These are phyloP conservation scores for Phalaenopsis aphrodite DNA, from an alignment of 106 monocot species.

Conservation along the genomic window DNA sequence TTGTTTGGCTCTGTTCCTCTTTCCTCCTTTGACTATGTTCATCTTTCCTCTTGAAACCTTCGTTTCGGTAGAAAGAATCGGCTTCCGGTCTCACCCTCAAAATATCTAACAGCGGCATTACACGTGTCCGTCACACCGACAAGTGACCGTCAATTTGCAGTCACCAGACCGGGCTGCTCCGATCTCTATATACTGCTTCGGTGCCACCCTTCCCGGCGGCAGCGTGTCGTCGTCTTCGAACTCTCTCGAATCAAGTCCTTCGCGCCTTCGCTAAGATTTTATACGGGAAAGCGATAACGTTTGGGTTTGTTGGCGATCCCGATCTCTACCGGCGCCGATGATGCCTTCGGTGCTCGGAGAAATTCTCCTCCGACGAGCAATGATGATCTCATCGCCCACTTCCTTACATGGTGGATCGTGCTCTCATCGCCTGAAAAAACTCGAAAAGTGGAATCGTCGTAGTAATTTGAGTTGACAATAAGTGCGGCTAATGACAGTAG, in stretches of 20 bases:
- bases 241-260: background rate
- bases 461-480: slow-evolving; percentile 23
- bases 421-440: slow-evolving; percentile 47
- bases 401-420: slow-evolving; percentile 24
- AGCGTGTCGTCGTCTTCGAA: background rate
- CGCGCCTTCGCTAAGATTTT: background rate
- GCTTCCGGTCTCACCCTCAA: too few relatives aligned
- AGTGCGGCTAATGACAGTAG: background rate
- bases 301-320: slow-evolving; percentile 7
- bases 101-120: background rate
- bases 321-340: slow-evolving; percentile 14
- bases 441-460: slow-evolving; percentile 44
- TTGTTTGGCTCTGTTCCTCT: too few relatives aligned
- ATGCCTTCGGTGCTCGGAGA: slow-evolving; percentile 31
- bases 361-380: slow-evolving; percentile 6
- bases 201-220: too few relatives aligned
- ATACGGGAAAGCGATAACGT: background rate
- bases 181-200: background rate
- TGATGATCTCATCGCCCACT: slow-evolving; percentile 11
- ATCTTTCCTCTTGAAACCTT: too few relatives aligned
- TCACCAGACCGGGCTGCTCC: background rate
- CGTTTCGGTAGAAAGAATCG: too few relatives aligned
- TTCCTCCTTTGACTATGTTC: too few relatives aligned
- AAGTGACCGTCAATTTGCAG: background rate
- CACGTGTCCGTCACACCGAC: background rate